phyloP scores from a whole-genome alignment of 1,284 basidiomycete genomes.

The Ustilago curta region DNA sequence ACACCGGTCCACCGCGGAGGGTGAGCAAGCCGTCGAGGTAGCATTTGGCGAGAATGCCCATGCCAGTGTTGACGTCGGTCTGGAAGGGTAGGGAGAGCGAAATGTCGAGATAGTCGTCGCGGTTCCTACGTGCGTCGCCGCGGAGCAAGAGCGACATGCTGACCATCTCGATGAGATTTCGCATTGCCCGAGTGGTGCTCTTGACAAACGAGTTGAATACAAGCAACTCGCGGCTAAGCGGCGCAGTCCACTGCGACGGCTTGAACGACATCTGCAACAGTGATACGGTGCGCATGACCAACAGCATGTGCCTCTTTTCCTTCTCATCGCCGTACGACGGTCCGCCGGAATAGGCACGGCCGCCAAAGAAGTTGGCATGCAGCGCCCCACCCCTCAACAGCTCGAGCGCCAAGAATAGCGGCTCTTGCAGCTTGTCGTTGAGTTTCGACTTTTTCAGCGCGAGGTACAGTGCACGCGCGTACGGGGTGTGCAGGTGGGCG shows the following conservation, averaged over 20 bases:
- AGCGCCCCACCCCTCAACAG: slow-evolving; percentile 90
- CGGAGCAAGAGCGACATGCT: slow-evolving; percentile 91
- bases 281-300: slow-evolving; percentile 95
- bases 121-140: slow-evolving; percentile 82
- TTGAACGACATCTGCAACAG: slow-evolving; percentile 93
- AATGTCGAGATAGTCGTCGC: slow-evolving; percentile 93
- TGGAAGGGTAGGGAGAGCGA: slow-evolving; percentile 82
- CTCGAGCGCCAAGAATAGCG: slow-evolving; percentile 89
- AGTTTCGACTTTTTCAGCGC: slow-evolving; percentile 82
- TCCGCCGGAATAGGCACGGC: slow-evolving; percentile 88
- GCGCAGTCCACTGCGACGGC: slow-evolving; percentile 76
- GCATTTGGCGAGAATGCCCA: slow-evolving; percentile 93
- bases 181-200: slow-evolving; percentile 86
- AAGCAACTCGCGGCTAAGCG: slow-evolving; percentile 91
- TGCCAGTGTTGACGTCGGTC: slow-evolving; percentile 94
- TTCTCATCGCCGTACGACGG: slow-evolving; percentile 81
- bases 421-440: slow-evolving; percentile 98
- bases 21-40: slow-evolving; percentile 83
- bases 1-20: slow-evolving; percentile 77
- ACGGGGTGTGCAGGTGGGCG: slow-evolving; percentile 84
- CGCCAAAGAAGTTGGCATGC: slow-evolving; percentile 91
- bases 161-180: slow-evolving; percentile 89
- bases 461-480: slow-evolving; percentile 86
- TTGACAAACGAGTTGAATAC: slow-evolving; percentile 98
- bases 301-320: slow-evolving; percentile 81